phyloP scores from a whole-genome alignment of 352 stramenopile genomes.

The Pythium apleroticum region DNA sequence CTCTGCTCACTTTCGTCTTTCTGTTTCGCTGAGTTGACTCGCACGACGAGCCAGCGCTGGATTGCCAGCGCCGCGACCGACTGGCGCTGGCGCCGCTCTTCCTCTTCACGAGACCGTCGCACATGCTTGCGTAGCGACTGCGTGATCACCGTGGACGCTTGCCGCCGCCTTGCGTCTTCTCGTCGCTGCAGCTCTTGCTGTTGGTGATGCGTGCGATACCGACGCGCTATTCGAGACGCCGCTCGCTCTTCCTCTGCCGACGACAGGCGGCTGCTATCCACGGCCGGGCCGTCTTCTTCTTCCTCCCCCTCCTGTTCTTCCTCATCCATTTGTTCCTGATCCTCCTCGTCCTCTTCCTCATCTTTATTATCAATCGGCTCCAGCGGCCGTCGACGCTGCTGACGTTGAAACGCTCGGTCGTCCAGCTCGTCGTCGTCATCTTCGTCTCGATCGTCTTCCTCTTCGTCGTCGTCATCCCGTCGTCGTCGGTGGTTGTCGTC shows the following conservation, averaged over 20 bases:
- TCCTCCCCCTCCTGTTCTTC: conserved; percentile 20
- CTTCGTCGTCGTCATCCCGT: conserved; percentile 3
- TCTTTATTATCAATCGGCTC: conserved; percentile 11
- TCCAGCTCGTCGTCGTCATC: not conserved
- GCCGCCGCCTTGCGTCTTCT: conserved; percentile 12
- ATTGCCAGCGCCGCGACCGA: conserved; percentile 30
- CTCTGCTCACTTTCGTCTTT: not conserved
- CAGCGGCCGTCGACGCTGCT: not conserved
- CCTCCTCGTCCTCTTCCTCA: conserved; percentile 13
- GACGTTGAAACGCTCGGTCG: not conserved
- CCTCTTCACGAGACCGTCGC: conserved; percentile 10
- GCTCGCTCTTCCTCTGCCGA: conserved; percentile 17
- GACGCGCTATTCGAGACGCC: conserved; percentile 34
- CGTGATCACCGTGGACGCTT: conserved; percentile 19
- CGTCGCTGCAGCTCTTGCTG: conserved; percentile 3
- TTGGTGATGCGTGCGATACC: conserved; percentile 27
- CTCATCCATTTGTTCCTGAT: conserved; percentile 24
- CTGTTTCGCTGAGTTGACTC: conserved; percentile 22
- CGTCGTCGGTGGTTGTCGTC: conserved; percentile 7
- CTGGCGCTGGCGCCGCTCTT: conserved; percentile 11
- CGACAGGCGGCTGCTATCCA: conserved; percentile 7
- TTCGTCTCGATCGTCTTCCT: not conserved
- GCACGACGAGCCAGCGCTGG: conserved; percentile 40
- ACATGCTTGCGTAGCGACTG: conserved; percentile 17
- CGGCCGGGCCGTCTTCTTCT: conserved; percentile 7